Evolutionary conservation across 257 asterid genomes (phyloP).

Genomic region (Nemophila menziesii): DNA sequence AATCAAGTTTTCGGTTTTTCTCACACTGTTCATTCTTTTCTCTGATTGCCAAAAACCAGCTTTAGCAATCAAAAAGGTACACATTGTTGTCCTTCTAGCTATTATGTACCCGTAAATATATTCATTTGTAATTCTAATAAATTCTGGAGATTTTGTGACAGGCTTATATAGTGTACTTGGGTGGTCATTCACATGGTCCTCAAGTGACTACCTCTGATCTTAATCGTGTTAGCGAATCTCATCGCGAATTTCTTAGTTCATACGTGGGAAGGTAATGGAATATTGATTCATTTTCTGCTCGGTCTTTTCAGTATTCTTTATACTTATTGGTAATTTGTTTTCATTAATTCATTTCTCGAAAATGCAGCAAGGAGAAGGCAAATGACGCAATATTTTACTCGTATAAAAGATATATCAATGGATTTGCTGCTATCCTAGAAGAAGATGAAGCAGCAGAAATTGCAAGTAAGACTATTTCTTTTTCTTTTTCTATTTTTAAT

Average conservation of each 20-base stretch:
- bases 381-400: slow-evolving; percentile 58
- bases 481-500: not conserved
- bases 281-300: not conserved
- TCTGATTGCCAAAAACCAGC: slow-evolving; percentile 29
- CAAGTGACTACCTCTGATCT: slow-evolving; percentile 30
- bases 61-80: slow-evolving; percentile 46
- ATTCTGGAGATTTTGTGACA: slow-evolving; percentile 9
- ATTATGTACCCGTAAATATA: not conserved
- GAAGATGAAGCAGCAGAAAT: slow-evolving; percentile 51
- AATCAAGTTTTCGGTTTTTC: slow-evolving; percentile 16
- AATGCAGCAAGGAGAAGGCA: slow-evolving; percentile 40
- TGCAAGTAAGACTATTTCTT: slow-evolving; percentile 23
- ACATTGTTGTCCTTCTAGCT: slow-evolving; percentile 6
- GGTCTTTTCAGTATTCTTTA: no score
- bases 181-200: slow-evolving; percentile 63
- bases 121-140: not conserved
- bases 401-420: slow-evolving; percentile 49
- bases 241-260: slow-evolving; percentile 41
- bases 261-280: slow-evolving; percentile 47
- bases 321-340: no score
- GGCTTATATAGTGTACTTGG: slow-evolving; percentile 70
- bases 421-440: slow-evolving; percentile 65
- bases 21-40: slow-evolving; percentile 22
- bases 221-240: slow-evolving; percentile 31
- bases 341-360: not conserved